phyloP scores from a whole-genome alignment of 2,329 filamentous ascomycete species.

The Scopulariopsis brevicaulis region DNA sequence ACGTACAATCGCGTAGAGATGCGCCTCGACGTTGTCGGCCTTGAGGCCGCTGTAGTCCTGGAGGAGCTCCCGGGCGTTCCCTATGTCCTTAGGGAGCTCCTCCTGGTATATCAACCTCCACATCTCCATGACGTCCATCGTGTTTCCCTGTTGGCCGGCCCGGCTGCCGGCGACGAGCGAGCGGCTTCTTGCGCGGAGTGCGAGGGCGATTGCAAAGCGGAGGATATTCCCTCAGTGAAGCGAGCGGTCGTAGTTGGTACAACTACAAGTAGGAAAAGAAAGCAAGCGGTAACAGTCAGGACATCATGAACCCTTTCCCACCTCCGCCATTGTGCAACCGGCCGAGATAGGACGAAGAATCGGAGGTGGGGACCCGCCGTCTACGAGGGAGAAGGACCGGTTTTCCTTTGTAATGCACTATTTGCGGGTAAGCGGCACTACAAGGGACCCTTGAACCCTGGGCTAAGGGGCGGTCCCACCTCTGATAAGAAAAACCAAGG shows the following conservation, averaged over 20 bases:
- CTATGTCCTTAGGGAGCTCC: slow-evolving; percentile 22
- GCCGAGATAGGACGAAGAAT: neutral
- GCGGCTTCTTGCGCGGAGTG: neutral
- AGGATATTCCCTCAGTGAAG: neutral
- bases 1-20: slow-evolving; percentile 10
- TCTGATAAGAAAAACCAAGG: no score
- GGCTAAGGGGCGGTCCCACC: no score
- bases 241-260: neutral
- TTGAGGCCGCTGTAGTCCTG: slow-evolving; percentile 25
- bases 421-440: no score
- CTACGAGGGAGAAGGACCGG: neutral
- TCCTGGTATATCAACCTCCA: slow-evolving; percentile 10
- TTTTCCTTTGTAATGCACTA: neutral
- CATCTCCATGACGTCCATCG: slow-evolving; percentile 10
- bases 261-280: neutral
- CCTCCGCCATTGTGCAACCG: neutral
- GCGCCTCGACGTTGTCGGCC: slow-evolving; percentile 18
- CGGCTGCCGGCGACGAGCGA: no score
- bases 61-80: slow-evolving; percentile 22
- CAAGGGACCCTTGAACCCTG: no score
- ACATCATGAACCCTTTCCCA: neutral
- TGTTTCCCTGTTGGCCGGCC: neutral
- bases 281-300: neutral
- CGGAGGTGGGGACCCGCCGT: neutral
- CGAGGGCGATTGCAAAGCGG: neutral